A percentile compares a stretch with the other conserved stretches of the same genome.
Evolutionary conservation across 192 early-diverging fungal species (phyloP).

Genomic region (Neocallimastix lanati): DNA sequence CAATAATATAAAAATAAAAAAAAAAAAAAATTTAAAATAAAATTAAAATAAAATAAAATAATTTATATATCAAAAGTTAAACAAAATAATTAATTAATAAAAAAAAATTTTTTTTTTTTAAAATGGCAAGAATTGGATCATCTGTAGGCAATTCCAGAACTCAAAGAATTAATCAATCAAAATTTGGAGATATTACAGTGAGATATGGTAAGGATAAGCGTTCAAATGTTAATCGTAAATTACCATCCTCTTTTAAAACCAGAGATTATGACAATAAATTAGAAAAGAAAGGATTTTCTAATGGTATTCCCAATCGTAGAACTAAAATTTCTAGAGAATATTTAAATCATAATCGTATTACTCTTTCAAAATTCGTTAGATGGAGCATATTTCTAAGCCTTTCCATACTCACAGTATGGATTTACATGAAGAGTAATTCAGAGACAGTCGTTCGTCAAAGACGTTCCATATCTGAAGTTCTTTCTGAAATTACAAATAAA

Average conservation of each 20-base stretch:
- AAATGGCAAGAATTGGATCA: not conserved
- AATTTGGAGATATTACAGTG: not conserved
- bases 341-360: not conserved
- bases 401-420: not conserved
- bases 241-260: not conserved
- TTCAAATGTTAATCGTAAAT: not conserved
- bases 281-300: not conserved
- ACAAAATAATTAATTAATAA: no score
- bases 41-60: no score
- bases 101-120: no score
- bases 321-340: not conserved
- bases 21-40: no score
- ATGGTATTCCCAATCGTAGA: not conserved
- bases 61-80: no score
- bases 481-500: not conserved
- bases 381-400: not conserved
- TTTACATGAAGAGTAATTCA: not conserved
- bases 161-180: not conserved
- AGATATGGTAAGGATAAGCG: not conserved
- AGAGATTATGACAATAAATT: not conserved
- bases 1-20: no score
- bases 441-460: not conserved
- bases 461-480: not conserved
- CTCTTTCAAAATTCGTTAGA: not conserved
- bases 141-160: not conserved